A percentile compares a stretch with the other conserved stretches of the same genome.
These are phyloP conservation scores for Hypseocharis bilobata DNA, from an alignment of 441 rosid genomes.

Conservation along the genomic window DNA sequence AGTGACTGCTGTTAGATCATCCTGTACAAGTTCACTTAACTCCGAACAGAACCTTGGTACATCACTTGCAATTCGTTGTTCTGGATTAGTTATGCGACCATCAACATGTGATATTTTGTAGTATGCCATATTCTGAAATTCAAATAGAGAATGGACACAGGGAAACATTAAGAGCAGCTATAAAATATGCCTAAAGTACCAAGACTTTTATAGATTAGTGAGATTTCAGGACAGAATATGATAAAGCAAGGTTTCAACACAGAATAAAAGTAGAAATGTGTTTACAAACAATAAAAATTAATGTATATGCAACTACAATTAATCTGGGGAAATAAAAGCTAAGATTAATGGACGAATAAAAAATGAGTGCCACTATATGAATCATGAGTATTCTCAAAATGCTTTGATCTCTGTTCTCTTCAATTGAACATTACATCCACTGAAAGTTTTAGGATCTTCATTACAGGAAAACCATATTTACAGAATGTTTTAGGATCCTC, in stretches of 20 bases:
- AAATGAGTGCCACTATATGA: background rate
- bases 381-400: background rate
- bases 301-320: background rate
- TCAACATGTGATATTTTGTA: constrained; percentile 95
- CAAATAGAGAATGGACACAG: constrained; percentile 18
- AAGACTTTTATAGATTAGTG: background rate
- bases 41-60: constrained; percentile 91
- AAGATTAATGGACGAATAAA: background rate
- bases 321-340: background rate
- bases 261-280: background rate
- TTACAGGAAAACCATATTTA: background rate
- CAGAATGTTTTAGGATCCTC: constrained; percentile 3
- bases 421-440: background rate
- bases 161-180: background rate
- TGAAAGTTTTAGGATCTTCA: background rate
- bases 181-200: background rate
- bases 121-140: constrained; percentile 90
- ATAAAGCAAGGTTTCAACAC: background rate
- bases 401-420: background rate
- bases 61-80: constrained; percentile 94
- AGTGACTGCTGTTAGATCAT: constrained; percentile 80
- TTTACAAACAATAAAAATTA: background rate
- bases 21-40: constrained; percentile 87
- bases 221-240: background rate
- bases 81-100: constrained; percentile 84